Conservation (phyloP, 768 basidiomycete species). For the Porphyrellus cyaneotinctus region DNA sequence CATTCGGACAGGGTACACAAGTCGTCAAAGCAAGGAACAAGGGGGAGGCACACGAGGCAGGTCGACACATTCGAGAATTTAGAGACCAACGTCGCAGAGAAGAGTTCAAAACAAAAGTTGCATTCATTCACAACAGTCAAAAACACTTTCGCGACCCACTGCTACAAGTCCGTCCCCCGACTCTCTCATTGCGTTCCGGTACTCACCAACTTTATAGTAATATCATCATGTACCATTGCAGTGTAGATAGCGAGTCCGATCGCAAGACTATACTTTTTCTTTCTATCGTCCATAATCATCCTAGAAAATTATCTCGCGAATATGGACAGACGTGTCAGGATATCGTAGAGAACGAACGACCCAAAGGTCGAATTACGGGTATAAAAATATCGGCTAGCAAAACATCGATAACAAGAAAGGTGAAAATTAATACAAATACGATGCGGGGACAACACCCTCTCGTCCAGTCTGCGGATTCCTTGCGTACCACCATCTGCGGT, state of each 20-base stretch:
- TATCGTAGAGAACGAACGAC: conserved; percentile 34
- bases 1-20: conserved; percentile 74
- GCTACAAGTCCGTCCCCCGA: conserved; percentile 40
- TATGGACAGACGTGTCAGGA: conserved; percentile 21
- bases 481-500: conserved; percentile 87
- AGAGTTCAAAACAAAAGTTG: conserved; percentile 82
- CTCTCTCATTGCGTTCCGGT: not conserved
- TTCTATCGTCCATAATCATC: conserved; percentile 14
- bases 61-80: conserved; percentile 78
- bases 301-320: conserved; percentile 8
- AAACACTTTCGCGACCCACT: conserved; percentile 83
- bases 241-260: not conserved
- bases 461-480: conserved; percentile 73
- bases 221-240: conserved; percentile 5
- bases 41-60: conserved; percentile 94
- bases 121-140: conserved; percentile 76
- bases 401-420: conserved; percentile 18
- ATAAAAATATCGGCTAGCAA: conserved; percentile 29
- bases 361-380: conserved; percentile 34
- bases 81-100: conserved; percentile 75
- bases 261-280: conserved; percentile 13
- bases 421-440: conserved; percentile 81
- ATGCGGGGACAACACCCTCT: conserved; percentile 89
- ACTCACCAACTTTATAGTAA: conserved; percentile 20
- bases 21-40: conserved; percentile 88